These are phyloP conservation scores for Colletotrichum horii DNA, from an alignment of 2,329 filamentous ascomycete genomes.

Conservation along the genomic window DNA sequence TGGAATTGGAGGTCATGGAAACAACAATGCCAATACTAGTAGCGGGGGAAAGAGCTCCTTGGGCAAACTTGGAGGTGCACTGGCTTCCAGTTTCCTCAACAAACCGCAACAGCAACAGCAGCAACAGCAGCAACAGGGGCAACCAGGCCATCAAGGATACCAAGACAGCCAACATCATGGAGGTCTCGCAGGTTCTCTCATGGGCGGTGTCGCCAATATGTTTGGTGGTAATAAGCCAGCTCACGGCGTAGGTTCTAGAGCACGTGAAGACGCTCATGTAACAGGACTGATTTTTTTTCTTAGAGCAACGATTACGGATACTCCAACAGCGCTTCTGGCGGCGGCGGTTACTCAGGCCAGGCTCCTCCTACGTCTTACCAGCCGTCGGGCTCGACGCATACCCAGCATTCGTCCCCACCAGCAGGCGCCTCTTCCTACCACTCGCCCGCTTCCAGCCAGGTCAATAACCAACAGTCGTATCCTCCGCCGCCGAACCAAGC, in stretches of 20 bases:
- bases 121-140: conserved; percentile 48
- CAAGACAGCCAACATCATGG: conserved; percentile 39
- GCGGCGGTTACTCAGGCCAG: conserved; percentile 63
- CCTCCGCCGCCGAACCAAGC: conserved; percentile 22
- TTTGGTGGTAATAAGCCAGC: conserved; percentile 55
- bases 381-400: conserved; percentile 30
- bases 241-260: conserved; percentile 38
- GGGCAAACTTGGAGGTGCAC: conserved; percentile 62
- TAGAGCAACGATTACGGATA: conserved; percentile 68
- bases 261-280: not conserved
- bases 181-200: conserved; percentile 57
- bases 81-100: conserved; percentile 58
- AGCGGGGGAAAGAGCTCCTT: conserved; percentile 42
- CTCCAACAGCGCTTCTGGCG: conserved; percentile 43
- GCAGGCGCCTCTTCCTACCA: conserved; percentile 34
- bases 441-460: conserved; percentile 27
- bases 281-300: conserved; percentile 22
- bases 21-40: conserved; percentile 29
- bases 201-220: conserved; percentile 58
- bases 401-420: conserved; percentile 28
- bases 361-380: conserved; percentile 69
- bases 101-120: conserved; percentile 44
- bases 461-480: conserved; percentile 23
- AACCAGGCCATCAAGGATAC: conserved; percentile 30
- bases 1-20: conserved; percentile 33